A percentile compares a stretch with the other conserved stretches of the same genome.
These are phyloP conservation scores for Dysphania ambrosioides DNA, from an alignment of 148 eudicot species.

Conservation along the genomic window DNA sequence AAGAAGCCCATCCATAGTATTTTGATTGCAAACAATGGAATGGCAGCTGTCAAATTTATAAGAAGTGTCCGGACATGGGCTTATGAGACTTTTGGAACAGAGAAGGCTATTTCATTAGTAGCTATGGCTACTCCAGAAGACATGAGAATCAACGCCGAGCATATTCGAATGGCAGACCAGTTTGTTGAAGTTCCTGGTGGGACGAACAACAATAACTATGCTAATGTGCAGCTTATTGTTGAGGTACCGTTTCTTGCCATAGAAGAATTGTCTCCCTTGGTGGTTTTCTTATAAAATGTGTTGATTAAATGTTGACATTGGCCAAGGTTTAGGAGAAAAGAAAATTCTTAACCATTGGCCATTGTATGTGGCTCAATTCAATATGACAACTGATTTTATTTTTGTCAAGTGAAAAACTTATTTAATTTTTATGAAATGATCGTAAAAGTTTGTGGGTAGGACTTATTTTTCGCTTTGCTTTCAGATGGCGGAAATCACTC, in stretches of 20 bases:
- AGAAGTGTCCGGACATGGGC: constrained; percentile 94
- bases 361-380: background rate
- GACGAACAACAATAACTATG: constrained; percentile 96
- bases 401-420: background rate
- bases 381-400: background rate
- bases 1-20: constrained; percentile 84
- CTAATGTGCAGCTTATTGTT: constrained; percentile 96
- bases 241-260: constrained; percentile 49
- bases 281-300: background rate
- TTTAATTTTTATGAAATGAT: background rate
- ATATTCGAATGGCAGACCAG: constrained; percentile 95
- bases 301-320: background rate
- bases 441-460: background rate
- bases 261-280: background rate
- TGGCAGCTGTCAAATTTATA: constrained; percentile 98
- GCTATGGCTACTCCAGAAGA: constrained; percentile 99
- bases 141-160: constrained; percentile 98
- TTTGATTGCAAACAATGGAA: constrained; percentile 95
- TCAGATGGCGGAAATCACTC: constrained; percentile 93
- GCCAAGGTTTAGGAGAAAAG: background rate
- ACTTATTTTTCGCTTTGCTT: constrained; percentile 13
- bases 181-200: constrained; percentile 99
- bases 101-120: constrained; percentile 90
- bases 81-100: constrained; percentile 92
- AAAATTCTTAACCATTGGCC: background rate